These are phyloP conservation scores for Lupinus albus DNA, from an alignment of 306 rosid genomes.

Conservation along the genomic window DNA sequence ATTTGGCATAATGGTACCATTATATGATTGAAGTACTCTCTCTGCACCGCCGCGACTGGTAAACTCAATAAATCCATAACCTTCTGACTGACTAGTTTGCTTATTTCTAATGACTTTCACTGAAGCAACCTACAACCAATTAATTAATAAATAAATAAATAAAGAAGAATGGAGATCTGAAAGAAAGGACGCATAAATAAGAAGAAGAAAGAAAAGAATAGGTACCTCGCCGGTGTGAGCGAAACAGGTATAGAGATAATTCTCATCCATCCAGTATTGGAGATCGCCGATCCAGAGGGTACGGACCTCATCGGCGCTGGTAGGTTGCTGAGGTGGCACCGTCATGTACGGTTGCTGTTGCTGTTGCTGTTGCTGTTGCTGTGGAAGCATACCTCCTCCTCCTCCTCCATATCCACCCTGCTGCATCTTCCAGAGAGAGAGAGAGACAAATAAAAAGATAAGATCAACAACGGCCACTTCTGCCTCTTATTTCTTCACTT, in stretches of 20 bases:
- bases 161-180: no score
- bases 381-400: slow-evolving; percentile 10
- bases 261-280: slow-evolving; percentile 97
- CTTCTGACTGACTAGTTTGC: slow-evolving; percentile 78
- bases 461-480: no score
- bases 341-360: slow-evolving; percentile 63
- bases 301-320: slow-evolving; percentile 78
- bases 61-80: slow-evolving; percentile 93
- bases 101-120: slow-evolving; percentile 88
- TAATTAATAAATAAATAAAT: no score
- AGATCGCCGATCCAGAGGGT: slow-evolving; percentile 98
- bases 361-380: slow-evolving; percentile 62
- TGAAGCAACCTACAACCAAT: slow-evolving; percentile 51
- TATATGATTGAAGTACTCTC: slow-evolving; percentile 69
- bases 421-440: no score
- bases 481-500: no score
- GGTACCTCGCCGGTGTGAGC: slow-evolving; percentile 85
- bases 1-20: slow-evolving; percentile 86
- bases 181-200: neutral
- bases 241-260: slow-evolving; percentile 63
- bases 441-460: no score
- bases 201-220: neutral
- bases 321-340: slow-evolving; percentile 53
- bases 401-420: no score
- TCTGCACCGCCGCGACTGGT: slow-evolving; percentile 72